A percentile compares a stretch with the other conserved stretches of the same genome.
Conservation (phyloP, 2,329 filamentous ascomycete species). For the Fusarium tjaetaba region DNA sequence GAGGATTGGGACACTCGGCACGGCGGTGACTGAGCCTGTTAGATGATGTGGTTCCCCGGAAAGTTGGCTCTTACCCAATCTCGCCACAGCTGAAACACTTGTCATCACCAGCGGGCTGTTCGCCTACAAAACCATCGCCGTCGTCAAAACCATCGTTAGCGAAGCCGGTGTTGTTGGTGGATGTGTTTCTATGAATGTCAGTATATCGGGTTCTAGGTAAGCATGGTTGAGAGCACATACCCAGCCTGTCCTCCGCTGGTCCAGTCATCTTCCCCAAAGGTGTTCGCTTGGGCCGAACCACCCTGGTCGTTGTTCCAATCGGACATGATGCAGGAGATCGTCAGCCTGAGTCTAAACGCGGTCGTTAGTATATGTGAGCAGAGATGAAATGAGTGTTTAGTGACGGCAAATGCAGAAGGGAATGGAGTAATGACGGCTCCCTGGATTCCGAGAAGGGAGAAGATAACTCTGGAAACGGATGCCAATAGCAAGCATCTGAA, state of each 20-base stretch:
- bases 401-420: not conserved
- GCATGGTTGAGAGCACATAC: conserved; percentile 5
- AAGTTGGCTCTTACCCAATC: conserved; percentile 43
- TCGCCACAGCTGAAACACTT: conserved; percentile 53
- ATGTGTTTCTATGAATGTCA: conserved; percentile 5
- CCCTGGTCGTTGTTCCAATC: conserved; percentile 23
- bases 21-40: conserved; percentile 43
- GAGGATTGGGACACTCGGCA: conserved; percentile 50
- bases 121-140: not conserved
- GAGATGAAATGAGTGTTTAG: not conserved
- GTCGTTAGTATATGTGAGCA: not conserved
- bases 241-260: not conserved
- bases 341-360: not conserved
- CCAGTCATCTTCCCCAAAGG: conserved; percentile 5
- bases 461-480: not conserved
- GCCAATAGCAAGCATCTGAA: not conserved
- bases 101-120: conserved; percentile 6
- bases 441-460: not conserved
- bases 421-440: too few relatives aligned
- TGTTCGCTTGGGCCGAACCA: not conserved
- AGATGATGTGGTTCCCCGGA: not conserved
- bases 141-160: conserved; percentile 1
- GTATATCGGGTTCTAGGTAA: not conserved
- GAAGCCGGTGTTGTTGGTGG: conserved; percentile 2
- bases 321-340: conserved; percentile 4